A percentile compares a stretch with the other conserved stretches of the same genome.
phyloP scores from a whole-genome alignment of 2,329 filamentous ascomycete species.

The Tolypocladium capitatum region DNA sequence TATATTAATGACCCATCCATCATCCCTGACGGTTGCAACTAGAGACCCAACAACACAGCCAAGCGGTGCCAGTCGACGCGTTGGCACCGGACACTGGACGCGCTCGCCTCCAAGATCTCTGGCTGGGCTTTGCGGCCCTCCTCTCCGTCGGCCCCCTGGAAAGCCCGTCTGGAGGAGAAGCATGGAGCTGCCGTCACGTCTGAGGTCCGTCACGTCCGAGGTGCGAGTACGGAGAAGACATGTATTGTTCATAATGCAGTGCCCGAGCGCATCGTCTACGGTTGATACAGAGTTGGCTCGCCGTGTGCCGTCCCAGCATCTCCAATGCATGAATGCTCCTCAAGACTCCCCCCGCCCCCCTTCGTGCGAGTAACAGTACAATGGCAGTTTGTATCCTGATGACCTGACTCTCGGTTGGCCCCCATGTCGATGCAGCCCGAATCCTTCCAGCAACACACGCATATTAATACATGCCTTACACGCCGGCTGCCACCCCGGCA shows the following conservation, averaged over 20 bases:
- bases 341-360: neutral
- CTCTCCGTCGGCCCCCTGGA: neutral
- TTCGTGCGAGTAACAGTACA: neutral
- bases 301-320: neutral
- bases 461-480: neutral
- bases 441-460: neutral
- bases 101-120: neutral
- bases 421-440: constrained; percentile 1
- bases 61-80: neutral
- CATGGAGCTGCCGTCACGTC: neutral
- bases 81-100: neutral
- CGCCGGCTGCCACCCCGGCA: neutral
- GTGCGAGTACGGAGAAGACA: neutral
- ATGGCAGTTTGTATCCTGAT: neutral
- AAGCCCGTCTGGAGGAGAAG: neutral
- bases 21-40: neutral
- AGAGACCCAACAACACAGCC: neutral
- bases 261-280: neutral
- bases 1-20: neutral
- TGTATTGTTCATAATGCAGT: neutral
- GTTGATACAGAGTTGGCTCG: neutral
- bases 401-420: neutral
- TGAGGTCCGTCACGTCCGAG: neutral
- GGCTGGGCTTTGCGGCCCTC: neutral
- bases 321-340: neutral